phyloP scores from a whole-genome alignment of 2,329 filamentous ascomycete species.

The Fonsecaea pedrosoi region DNA sequence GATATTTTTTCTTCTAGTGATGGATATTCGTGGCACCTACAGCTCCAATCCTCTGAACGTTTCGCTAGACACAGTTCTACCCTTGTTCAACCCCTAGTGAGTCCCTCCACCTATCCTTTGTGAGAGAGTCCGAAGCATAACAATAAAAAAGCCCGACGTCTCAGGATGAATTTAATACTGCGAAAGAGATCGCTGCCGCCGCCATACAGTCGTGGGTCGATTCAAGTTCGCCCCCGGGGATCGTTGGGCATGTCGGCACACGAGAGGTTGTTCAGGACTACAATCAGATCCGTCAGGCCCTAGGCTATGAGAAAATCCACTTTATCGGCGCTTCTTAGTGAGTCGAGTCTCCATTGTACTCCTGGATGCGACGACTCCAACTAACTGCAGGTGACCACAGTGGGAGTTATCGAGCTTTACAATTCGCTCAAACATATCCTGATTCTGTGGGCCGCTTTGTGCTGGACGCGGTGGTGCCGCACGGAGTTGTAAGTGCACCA shows the following conservation, averaged over 20 bases:
- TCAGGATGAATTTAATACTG: slow-evolving; percentile 8
- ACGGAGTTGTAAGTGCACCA: slow-evolving; percentile 10
- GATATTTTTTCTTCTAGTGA: slow-evolving; percentile 7
- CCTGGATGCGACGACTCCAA: not conserved
- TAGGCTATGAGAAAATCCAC: slow-evolving; percentile 19
- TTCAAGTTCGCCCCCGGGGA: slow-evolving; percentile 6
- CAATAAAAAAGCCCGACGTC: slow-evolving; percentile 12
- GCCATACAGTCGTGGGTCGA: slow-evolving; percentile 9
- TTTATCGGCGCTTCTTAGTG: slow-evolving; percentile 18
- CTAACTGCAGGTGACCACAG: slow-evolving; percentile 2
- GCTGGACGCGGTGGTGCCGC: slow-evolving; percentile 14
- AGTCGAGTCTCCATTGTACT: not conserved
- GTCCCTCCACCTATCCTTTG: not conserved
- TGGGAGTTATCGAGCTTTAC: slow-evolving; percentile 16
- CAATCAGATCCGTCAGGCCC: slow-evolving; percentile 16
- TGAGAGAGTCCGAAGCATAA: not conserved
- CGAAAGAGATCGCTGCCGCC: not conserved
- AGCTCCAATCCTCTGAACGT: slow-evolving; percentile 21
- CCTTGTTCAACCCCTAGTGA: slow-evolving; percentile 17
- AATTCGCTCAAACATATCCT: slow-evolving; percentile 17
- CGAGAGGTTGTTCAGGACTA: slow-evolving; percentile 18
- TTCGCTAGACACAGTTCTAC: not conserved
- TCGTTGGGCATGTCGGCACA: slow-evolving; percentile 18
- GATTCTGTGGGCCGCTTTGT: slow-evolving; percentile 13
- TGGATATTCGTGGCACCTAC: slow-evolving; percentile 16